A percentile compares a stretch with the other conserved stretches of the same genome.
Evolutionary conservation across 306 rosid genomes (phyloP).

Genomic region (Sechiopsis laciniata): DNA sequence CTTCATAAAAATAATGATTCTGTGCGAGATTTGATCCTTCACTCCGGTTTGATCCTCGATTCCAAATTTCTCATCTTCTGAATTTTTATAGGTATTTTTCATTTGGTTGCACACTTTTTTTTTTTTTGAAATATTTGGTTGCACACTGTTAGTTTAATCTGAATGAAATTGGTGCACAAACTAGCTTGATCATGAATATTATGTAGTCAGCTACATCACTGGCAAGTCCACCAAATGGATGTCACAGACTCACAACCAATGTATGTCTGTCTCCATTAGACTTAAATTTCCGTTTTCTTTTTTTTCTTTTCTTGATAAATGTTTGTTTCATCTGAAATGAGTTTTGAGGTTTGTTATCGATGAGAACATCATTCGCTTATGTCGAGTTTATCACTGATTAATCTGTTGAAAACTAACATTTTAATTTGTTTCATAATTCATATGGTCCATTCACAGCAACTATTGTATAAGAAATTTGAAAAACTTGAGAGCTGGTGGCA

Average conservation of each 20-base stretch:
- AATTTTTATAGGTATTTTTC: background rate
- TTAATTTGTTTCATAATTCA: background rate
- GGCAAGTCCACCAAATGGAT: background rate
- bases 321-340: background rate
- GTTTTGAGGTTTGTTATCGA: background rate
- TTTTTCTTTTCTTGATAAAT: background rate
- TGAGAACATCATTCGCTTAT: background rate
- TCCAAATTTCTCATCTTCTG: no score
- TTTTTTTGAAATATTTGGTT: background rate
- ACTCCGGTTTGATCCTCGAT: no score
- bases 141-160: background rate
- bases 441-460: background rate
- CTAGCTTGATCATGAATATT: constrained; percentile 12
- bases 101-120: constrained; percentile 12
- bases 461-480: background rate
- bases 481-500: background rate
- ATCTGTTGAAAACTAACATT: background rate
- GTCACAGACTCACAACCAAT: background rate
- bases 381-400: background rate
- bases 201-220: background rate
- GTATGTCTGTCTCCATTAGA: background rate
- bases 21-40: no score
- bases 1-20: no score
- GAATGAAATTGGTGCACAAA: background rate
- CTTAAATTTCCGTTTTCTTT: no score